Conservation (phyloP, 306 rosid species). For the Cucumis hystrix region DNA sequence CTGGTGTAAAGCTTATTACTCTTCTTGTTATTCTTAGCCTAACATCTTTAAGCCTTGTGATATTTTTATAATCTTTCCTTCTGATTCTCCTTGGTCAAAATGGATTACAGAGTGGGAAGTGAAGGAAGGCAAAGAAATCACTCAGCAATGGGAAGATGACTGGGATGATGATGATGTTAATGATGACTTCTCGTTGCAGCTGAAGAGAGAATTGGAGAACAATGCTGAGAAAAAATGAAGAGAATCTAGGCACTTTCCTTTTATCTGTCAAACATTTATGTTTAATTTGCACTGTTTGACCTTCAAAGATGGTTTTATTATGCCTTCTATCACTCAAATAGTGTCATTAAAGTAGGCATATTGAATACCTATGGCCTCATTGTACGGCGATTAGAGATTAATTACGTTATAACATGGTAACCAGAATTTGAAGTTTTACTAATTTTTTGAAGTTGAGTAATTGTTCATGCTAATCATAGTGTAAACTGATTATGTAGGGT, state of each 20-base stretch:
- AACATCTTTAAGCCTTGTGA: background rate
- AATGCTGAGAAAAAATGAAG: slow-evolving; percentile 27
- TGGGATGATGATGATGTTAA: slow-evolving; percentile 93
- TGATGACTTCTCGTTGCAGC: slow-evolving; percentile 81
- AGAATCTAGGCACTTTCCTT: background rate
- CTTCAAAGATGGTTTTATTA: background rate
- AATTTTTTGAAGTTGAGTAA: background rate
- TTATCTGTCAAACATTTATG: background rate
- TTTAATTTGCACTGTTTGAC: background rate
- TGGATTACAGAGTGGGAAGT: slow-evolving; percentile 53
- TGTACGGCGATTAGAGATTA: background rate
- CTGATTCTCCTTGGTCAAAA: background rate
- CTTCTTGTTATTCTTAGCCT: background rate
- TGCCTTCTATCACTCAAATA: background rate
- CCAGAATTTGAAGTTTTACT: too few species aligned
- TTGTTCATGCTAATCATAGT: background rate
- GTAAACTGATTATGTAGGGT: background rate
- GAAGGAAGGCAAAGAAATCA: slow-evolving; percentile 53
- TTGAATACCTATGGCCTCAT: background rate
- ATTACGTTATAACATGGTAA: too few species aligned
- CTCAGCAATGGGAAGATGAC: slow-evolving; percentile 92
- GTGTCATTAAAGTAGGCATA: background rate
- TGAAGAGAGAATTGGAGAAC: slow-evolving; percentile 70
- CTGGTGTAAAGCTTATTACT: background rate
- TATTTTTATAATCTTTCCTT: background rate